These are phyloP conservation scores for Gypsophila paniculata DNA, from an alignment of 179 eudicot species.

Conservation along the genomic window DNA sequence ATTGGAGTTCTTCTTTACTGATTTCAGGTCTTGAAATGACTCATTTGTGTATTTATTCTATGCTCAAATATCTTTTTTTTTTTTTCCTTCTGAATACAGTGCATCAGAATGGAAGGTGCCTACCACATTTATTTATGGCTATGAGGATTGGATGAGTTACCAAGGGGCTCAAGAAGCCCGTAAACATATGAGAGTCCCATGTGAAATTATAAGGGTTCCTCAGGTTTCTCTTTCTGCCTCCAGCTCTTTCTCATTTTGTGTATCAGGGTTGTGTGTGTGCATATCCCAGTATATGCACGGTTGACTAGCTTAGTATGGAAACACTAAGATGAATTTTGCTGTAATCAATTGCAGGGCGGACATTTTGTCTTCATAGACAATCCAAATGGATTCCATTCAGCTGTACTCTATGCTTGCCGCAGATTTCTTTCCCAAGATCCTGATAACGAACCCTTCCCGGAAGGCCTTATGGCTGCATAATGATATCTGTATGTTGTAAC, in stretches of 20 bases:
- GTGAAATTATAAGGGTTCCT: constrained; percentile 87
- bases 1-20: background rate
- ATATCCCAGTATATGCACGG: background rate
- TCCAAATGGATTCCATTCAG: constrained; percentile 66
- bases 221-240: constrained; percentile 52
- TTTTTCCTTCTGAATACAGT: constrained; percentile 34
- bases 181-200: constrained; percentile 75
- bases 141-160: constrained; percentile 86
- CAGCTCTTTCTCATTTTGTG: background rate
- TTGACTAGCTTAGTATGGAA: background rate
- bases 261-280: too few species aligned
- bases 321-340: background rate
- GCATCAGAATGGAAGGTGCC: constrained; percentile 98
- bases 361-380: constrained; percentile 84
- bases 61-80: constrained; percentile 5
- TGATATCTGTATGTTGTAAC: constrained; percentile 22
- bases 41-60: background rate
- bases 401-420: constrained; percentile 72
- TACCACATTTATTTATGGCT: constrained; percentile 78
- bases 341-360: constrained; percentile 55
- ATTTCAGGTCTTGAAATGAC: constrained; percentile 4
- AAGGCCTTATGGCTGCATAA: constrained; percentile 59
- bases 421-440: constrained; percentile 48
- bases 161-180: constrained; percentile 87
- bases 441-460: constrained; percentile 47